These are phyloP conservation scores for Diversispora epigaea DNA, from an alignment of 192 early-diverging fungal species.

Conservation along the genomic window DNA sequence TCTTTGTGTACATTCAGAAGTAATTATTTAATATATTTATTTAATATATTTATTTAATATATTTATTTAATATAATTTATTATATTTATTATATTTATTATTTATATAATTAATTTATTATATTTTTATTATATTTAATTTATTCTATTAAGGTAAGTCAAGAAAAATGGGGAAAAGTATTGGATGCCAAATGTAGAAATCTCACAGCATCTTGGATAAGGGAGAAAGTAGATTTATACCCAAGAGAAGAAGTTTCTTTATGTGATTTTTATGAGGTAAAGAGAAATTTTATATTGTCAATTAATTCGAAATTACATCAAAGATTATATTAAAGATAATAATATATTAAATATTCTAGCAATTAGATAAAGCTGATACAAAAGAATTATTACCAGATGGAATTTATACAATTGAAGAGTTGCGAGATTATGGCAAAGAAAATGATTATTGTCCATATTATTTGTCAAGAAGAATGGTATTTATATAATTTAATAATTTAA, in stretches of 20 bases:
- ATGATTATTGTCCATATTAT: slow-evolving; percentile 92
- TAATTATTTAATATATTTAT: slow-evolving; percentile 35
- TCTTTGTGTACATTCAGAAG: slow-evolving; percentile 88
- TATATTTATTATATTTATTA: no score
- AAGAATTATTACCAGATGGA: slow-evolving; percentile 72
- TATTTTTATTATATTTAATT: neutral
- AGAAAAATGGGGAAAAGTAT: slow-evolving; percentile 80
- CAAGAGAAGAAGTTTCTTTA: slow-evolving; percentile 48
- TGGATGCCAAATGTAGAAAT: slow-evolving; percentile 89
- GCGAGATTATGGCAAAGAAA: slow-evolving; percentile 70
- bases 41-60: no score
- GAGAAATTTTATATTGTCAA: neutral
- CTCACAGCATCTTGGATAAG: slow-evolving; percentile 95
- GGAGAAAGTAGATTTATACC: slow-evolving; percentile 53
- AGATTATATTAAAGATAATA: neutral
- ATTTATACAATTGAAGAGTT: slow-evolving; percentile 98
- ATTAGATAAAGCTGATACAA: slow-evolving; percentile 64
- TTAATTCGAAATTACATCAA: neutral
- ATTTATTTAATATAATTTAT: no score
- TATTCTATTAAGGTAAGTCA: slow-evolving; percentile 45
- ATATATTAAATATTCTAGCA: slow-evolving; percentile 41
- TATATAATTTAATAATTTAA: neutral
- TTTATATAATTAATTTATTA: no score
- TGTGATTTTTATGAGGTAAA: slow-evolving; percentile 84
- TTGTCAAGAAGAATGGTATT: slow-evolving; percentile 78